Percentiles rank a stretch among this genome's conserved stretches.
phyloP scores from a whole-genome alignment of 768 basidiomycete genomes.

The Leucocoprinus sp. region DNA sequence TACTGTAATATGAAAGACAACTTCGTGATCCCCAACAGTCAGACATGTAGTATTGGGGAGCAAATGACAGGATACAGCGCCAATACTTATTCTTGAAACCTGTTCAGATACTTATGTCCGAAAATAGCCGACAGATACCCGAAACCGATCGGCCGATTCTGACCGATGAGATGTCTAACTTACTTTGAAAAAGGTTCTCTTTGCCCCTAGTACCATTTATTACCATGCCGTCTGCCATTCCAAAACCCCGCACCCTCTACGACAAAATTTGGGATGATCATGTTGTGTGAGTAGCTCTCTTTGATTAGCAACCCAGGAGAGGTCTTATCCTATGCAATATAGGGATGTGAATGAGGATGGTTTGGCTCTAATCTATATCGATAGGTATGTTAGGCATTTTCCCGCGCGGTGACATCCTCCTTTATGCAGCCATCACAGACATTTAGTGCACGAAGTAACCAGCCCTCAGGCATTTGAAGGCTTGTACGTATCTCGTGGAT shows the following conservation, averaged over 20 bases:
- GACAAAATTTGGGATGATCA: conserved; percentile 99
- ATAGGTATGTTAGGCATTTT: conserved; percentile 48
- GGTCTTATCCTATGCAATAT: conserved; percentile 11
- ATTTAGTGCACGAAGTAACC: conserved; percentile 86
- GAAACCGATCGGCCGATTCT: conserved; percentile 12
- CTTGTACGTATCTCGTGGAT: conserved; percentile 38
- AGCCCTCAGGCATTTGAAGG: conserved; percentile 90
- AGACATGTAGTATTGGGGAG: too few species aligned
- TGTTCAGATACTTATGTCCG: neutral
- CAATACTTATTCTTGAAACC: too few species aligned
- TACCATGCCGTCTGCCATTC: conserved; percentile 32
- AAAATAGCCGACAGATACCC: conserved; percentile 5
- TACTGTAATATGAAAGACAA: too few species aligned
- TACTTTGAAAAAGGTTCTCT: conserved; percentile 1
- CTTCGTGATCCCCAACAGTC: too few species aligned
- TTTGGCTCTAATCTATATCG: conserved; percentile 75
- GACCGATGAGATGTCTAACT: too few species aligned
- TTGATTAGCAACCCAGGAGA: conserved; percentile 10
- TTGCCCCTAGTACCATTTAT: too few species aligned
- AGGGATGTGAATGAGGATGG: conserved; percentile 72
- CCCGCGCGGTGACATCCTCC: neutral
- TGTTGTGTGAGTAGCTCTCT: conserved; percentile 56
- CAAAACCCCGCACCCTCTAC: conserved; percentile 79
- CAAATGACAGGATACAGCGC: too few species aligned
- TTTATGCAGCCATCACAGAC: conserved; percentile 24